Conservation (phyloP, 2,329 filamentous ascomycete genomes). For the Ophiocordyceps camponoti-rufipedis region DNA sequence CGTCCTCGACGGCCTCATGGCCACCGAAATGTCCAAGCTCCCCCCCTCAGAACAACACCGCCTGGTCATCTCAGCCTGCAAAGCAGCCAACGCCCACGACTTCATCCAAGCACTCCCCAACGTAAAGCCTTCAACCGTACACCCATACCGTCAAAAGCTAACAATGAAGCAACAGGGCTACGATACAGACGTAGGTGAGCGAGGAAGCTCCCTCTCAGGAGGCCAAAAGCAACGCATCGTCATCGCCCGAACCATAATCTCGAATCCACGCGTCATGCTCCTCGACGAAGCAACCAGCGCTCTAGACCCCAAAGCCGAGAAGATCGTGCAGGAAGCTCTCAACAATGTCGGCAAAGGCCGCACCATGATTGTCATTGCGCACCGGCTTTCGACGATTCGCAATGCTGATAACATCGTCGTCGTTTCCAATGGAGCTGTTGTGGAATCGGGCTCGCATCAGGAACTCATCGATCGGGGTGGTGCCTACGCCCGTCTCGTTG, state of each 20-base stretch:
- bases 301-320: conserved; percentile 24
- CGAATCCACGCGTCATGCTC: conserved; percentile 42
- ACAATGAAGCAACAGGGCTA: conserved; percentile 23
- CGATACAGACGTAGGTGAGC: conserved; percentile 43
- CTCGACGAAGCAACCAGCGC: conserved; percentile 54
- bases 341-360: conserved; percentile 33
- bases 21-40: conserved; percentile 16
- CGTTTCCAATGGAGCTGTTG: conserved; percentile 35
- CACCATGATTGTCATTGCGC: conserved; percentile 49
- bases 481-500: conserved; percentile 32
- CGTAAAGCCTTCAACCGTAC: conserved; percentile 1
- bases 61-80: conserved; percentile 27
- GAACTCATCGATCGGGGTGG: conserved; percentile 29
- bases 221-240: conserved; percentile 50
- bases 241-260: conserved; percentile 48
- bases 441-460: conserved; percentile 45
- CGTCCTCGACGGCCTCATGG: conserved; percentile 26
- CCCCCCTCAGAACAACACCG: conserved; percentile 22
- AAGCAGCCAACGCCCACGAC: conserved; percentile 31
- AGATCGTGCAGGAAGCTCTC: conserved; percentile 36
- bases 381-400: conserved; percentile 38
- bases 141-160: too few relatives aligned
- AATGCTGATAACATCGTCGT: conserved; percentile 50
- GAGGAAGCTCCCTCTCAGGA: conserved; percentile 45
- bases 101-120: conserved; percentile 31